A percentile compares a stretch with the other conserved stretches of the same genome.
Evolutionary conservation across 1,284 basidiomycete genomes (phyloP).

Genomic region (Macrocystidia cucumis): DNA sequence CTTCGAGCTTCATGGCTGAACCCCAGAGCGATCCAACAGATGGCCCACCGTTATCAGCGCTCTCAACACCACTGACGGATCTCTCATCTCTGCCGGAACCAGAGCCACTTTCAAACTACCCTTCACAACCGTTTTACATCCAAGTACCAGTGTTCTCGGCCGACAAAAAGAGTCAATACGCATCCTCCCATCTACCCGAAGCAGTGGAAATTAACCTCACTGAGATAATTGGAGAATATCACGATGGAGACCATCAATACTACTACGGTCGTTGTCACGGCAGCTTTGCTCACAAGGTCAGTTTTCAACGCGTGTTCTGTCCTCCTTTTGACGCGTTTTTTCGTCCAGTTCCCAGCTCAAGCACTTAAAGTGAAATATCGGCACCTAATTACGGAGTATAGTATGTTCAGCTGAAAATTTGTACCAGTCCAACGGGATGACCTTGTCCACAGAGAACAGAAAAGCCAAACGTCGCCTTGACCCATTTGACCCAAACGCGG

Average conservation of each 20-base stretch:
- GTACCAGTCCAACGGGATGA: background rate
- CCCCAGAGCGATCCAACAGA: too few species aligned
- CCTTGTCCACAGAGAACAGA: slow-evolving; percentile 28
- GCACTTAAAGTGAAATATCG: slow-evolving; percentile 30
- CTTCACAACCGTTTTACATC: slow-evolving; percentile 22
- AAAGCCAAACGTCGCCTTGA: slow-evolving; percentile 32
- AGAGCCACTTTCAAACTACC: slow-evolving; percentile 1
- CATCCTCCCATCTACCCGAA: slow-evolving; percentile 23
- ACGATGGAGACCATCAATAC: slow-evolving; percentile 28
- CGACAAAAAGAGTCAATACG: slow-evolving; percentile 28
- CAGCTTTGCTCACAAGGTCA: slow-evolving; percentile 56
- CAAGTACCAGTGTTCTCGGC: slow-evolving; percentile 25
- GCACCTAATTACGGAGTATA: slow-evolving; percentile 45
- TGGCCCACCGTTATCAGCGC: too few species aligned
- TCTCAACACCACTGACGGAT: too few species aligned
- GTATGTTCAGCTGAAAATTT: slow-evolving; percentile 32
- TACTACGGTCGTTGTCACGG: slow-evolving; percentile 54
- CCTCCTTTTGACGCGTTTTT: slow-evolving; percentile 15
- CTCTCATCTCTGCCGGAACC: too few species aligned
- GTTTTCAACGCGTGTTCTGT: slow-evolving; percentile 13
- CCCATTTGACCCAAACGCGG: slow-evolving; percentile 54
- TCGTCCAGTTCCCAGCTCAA: slow-evolving; percentile 30
- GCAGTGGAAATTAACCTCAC: slow-evolving; percentile 29
- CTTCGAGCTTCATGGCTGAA: too few species aligned
- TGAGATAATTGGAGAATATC: slow-evolving; percentile 53